Conservation (phyloP, 208 protist species). For the Trypanosoma conorhini region DNA sequence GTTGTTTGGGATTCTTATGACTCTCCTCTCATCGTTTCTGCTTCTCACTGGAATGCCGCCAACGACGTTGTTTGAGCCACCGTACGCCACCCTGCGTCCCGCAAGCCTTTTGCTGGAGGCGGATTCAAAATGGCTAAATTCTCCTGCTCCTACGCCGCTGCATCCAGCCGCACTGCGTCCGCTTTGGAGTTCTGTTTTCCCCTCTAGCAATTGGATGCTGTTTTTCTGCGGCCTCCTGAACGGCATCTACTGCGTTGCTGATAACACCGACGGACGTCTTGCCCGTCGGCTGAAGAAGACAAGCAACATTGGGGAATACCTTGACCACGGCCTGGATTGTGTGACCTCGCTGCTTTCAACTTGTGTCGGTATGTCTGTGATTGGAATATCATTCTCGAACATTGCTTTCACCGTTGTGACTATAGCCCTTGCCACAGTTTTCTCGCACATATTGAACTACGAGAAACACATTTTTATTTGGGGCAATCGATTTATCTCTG, state of each 20-base stretch:
- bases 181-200: conserved; percentile 33
- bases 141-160: conserved; percentile 36
- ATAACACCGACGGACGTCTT: conserved; percentile 92
- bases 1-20: conserved; percentile 69
- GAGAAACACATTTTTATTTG: conserved; percentile 84
- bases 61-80: conserved; percentile 56
- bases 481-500: conserved; percentile 83
- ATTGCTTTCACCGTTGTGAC: conserved; percentile 61
- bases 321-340: conserved; percentile 92
- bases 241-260: conserved; percentile 82
- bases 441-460: conserved; percentile 86
- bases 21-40: conserved; percentile 67
- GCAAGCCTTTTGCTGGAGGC: conserved; percentile 37
- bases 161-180: conserved; percentile 44
- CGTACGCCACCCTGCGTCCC: conserved; percentile 44
- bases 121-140: conserved; percentile 4
- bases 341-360: conserved; percentile 87
- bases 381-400: conserved; percentile 70
- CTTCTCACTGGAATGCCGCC: conserved; percentile 75
- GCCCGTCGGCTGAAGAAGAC: conserved; percentile 74
- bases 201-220: conserved; percentile 42
- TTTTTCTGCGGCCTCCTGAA: conserved; percentile 75
- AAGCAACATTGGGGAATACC: conserved; percentile 89
- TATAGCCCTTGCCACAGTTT: conserved; percentile 66
- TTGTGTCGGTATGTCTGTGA: conserved; percentile 47